These are phyloP conservation scores for Emmonsiellopsis sp. DNA, from an alignment of 2,329 filamentous ascomycete species.

Conservation along the genomic window DNA sequence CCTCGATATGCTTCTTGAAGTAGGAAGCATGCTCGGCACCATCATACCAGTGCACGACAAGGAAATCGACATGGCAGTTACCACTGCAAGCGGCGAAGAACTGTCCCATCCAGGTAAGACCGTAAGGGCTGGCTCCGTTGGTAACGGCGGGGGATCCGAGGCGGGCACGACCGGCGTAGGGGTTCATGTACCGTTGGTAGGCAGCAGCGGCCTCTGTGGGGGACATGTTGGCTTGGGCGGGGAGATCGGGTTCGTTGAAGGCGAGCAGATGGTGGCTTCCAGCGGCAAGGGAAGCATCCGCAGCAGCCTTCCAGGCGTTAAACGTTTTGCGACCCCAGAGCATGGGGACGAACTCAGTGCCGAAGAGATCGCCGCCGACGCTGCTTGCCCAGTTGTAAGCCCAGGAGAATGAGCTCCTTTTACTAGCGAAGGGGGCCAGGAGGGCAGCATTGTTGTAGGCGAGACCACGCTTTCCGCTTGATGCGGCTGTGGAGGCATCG, in stretches of 20 bases:
- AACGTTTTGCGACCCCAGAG: conserved; percentile 34
- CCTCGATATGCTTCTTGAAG: conserved; percentile 29
- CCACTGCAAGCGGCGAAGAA: conserved; percentile 30
- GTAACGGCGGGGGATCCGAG: conserved; percentile 35
- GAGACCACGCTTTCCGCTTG: conserved; percentile 21
- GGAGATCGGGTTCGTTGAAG: conserved; percentile 39
- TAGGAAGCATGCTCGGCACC: conserved; percentile 18
- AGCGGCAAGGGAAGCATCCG: conserved; percentile 24
- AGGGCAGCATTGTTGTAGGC: conserved; percentile 32
- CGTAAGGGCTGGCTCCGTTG: conserved; percentile 25
- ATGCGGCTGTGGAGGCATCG: conserved; percentile 2
- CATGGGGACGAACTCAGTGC: conserved; percentile 36
- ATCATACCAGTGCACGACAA: conserved; percentile 39
- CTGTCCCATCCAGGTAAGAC: conserved; percentile 30
- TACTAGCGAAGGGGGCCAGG: conserved; percentile 21
- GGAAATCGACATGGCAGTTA: conserved; percentile 29
- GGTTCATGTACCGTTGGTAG: conserved; percentile 31
- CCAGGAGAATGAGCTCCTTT: conserved; percentile 27
- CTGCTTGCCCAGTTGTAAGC: conserved; percentile 37
- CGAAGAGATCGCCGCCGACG: conserved; percentile 19
- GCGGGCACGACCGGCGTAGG: conserved; percentile 24
- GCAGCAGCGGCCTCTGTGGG: conserved; percentile 25
- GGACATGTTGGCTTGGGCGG: conserved; percentile 29
- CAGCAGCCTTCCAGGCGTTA: conserved; percentile 24
- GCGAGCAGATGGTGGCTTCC: conserved; percentile 30